Evolutionary conservation across 1,139 yeast species (phyloP), one percentile per base, ranked within the genome.

Genomic region (Lodderomyces pseudojiufengensis): DNA sequence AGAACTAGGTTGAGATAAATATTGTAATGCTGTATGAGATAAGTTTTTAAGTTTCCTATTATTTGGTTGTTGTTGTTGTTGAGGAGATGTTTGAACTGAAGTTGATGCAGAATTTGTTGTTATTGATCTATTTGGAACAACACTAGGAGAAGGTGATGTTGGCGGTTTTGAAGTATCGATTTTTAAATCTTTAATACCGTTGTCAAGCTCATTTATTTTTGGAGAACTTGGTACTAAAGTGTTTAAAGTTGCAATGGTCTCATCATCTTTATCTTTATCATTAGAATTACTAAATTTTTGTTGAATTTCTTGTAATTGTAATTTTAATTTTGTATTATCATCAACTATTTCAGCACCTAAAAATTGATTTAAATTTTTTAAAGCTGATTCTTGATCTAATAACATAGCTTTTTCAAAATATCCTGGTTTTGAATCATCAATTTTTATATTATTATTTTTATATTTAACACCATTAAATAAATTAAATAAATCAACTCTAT

Each of bases 371-470:
- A 74, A 60, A 32, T 60, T 60, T 48, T 65, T 55, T 36, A 59
- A 57, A 0, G 81, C 73, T 8, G 63, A 59, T 40, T 73, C 77
- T 3, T 70, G 61, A 46, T 76, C 83, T 37, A 76, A 56, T 24
- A 76, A 52, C 49, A 74, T 49, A 12, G 81, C 73, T 33, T 76
- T 67, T 54, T 79, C 85, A 52, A 79, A 74, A 41, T 79, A 71
- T 1, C 85, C 84, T 0, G 85, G 84, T 40, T 72, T 57, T 8
- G 81, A 74, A 38, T 80, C 84, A 50, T 79, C 84, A 33, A 79
- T 70, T 46, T 72, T 67, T 7, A 37, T 16, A 42, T 78, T 54
- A 14, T 54, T 53, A 40, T 73, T 76, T 27, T 63, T 61, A 41
- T 66, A 71, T 37, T 67, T 72, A 20, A 74, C 73, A 10, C 81